Conservation (phyloP, 805 yeast species). For the Kregervanrija fluxuum region DNA sequence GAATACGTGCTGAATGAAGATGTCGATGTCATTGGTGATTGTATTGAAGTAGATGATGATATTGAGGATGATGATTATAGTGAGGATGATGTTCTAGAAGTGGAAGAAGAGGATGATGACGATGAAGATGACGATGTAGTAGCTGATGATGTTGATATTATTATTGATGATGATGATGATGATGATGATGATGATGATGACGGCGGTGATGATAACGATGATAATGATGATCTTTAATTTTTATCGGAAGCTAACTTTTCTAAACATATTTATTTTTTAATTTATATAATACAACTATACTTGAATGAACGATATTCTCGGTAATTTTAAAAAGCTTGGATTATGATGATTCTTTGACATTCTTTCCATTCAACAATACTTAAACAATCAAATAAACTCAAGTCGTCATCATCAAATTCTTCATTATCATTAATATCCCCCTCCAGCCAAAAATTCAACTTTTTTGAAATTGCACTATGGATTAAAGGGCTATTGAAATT, state of each 20-base stretch:
- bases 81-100: slow-evolving; percentile 1
- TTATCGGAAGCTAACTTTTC: no score
- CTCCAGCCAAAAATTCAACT: neutral
- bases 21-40: slow-evolving; percentile 9
- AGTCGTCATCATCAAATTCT: slow-evolving; percentile 4
- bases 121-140: neutral
- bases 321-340: no score
- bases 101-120: neutral
- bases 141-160: slow-evolving; percentile 2
- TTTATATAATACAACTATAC: no score
- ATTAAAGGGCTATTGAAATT: no score
- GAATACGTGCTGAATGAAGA: slow-evolving; percentile 9
- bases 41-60: slow-evolving; percentile 7
- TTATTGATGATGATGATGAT: neutral
- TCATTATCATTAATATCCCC: neutral
- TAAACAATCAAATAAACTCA: slow-evolving; percentile 7
- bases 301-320: no score
- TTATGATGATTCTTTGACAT: slow-evolving; percentile 4
- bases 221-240: neutral
- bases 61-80: neutral
- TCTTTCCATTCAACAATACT: slow-evolving; percentile 8
- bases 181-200: slow-evolving; percentile 4
- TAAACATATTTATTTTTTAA: no score
- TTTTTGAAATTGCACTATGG: no score
- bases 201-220: slow-evolving; percentile 1